Evolutionary conservation across 352 stramenopile genomes (phyloP).

Genomic region (Phytophthora litchii): DNA sequence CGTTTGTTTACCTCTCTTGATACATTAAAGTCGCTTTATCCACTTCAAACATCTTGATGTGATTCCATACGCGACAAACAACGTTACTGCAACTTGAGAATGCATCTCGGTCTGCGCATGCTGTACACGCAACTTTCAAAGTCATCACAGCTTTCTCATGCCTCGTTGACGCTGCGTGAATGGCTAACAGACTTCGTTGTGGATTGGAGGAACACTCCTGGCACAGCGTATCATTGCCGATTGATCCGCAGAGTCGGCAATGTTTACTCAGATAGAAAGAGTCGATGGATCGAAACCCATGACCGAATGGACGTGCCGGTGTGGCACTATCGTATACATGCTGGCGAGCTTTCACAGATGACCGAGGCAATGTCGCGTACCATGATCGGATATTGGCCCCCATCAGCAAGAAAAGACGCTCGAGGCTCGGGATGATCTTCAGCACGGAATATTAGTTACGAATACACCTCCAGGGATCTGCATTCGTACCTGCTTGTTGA

Average conservation of each 20-base stretch:
- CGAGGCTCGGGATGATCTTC: slow-evolving; percentile 84
- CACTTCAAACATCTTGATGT: slow-evolving; percentile 44
- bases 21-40: slow-evolving; percentile 48
- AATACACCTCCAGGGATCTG: neutral
- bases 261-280: slow-evolving; percentile 87
- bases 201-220: slow-evolving; percentile 55
- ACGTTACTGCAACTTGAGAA: slow-evolving; percentile 57
- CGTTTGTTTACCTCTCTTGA: slow-evolving; percentile 19
- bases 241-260: slow-evolving; percentile 70
- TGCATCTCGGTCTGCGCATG: slow-evolving; percentile 61
- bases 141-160: slow-evolving; percentile 49
- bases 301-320: slow-evolving; percentile 16
- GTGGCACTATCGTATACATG: slow-evolving; percentile 29
- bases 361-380: slow-evolving; percentile 68
- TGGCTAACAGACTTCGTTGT: slow-evolving; percentile 71
- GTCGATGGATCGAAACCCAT: slow-evolving; percentile 66
- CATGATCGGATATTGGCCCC: slow-evolving; percentile 80
- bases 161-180: slow-evolving; percentile 47
- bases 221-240: slow-evolving; percentile 63
- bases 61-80: slow-evolving; percentile 73
- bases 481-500: slow-evolving; percentile 81
- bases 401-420: slow-evolving; percentile 82
- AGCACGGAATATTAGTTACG: slow-evolving; percentile 1
- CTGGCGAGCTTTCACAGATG: slow-evolving; percentile 59
- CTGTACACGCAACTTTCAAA: slow-evolving; percentile 47